Base-by-base conservation (phyloP, 2,329 filamentous ascomycete genomes). In the Cladophialophora immunda region DNA sequence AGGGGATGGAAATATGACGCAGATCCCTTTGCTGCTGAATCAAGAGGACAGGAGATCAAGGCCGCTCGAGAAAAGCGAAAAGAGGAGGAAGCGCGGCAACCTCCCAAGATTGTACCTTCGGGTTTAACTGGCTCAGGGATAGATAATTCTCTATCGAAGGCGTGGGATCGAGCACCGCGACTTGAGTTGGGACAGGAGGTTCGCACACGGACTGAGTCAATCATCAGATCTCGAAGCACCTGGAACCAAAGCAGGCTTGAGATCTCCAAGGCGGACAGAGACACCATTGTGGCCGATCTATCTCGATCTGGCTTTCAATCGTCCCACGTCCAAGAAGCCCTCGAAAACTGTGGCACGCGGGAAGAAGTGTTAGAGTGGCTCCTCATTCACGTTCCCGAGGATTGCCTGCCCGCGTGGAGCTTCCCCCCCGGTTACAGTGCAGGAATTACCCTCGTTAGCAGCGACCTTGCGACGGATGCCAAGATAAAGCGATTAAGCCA, bases 301-400 rank as follows among this genome's bases (percentile, higher is more conserved):
- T 84, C 84, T 25, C 86, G 83, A n/a, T 85, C 96, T 58, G 94
- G 93, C 0, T 99, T 99, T 78, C 89, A 94, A n/a, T 85, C 84
- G 73, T 96, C 91, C 74, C 95, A 99, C 76, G 87, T 94, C 47
- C 89, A 96, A 75, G 95, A 99, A 80, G 94, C 95, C 8, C 87
- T 92, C 0, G 88, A 88, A 53, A 89, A 94, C 74, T 97, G 94
- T 81, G 96, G 94, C 78, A 93, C 97, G 76, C 86, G 91, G 32
- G 94, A 97, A 76, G 95, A 99, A 79, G 90, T 93, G 17, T 84
- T 99, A 2, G 94, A 98, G 77, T 99, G 95, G 95, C 85, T 99
- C 17, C 85, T 99, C 57, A 94, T 98, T 59, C 94, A 99, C 78
- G 93, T 99, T 2, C 95, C 95, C 0, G 95, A 99, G 76, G 95